phyloP scores from a whole-genome alignment of 23 red algal genomes.

The Agarophyton chilense region DNA sequence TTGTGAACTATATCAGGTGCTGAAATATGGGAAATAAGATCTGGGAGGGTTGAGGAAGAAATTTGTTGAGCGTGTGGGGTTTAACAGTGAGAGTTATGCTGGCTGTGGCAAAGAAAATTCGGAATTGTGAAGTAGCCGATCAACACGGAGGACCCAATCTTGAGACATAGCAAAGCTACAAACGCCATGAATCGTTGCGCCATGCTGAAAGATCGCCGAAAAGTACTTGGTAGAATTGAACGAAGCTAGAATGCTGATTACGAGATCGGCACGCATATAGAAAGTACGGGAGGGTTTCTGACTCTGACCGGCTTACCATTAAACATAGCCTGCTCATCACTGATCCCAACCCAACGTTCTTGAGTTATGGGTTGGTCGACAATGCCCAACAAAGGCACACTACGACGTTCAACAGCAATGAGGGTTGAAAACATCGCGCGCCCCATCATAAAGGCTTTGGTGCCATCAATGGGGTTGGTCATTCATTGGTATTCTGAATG shows the following conservation, averaged over 20 bases:
- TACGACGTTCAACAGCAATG: conserved; percentile 70
- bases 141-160: neutral
- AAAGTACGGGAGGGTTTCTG: neutral
- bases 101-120: neutral
- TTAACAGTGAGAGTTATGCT: neutral
- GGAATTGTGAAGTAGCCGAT: neutral
- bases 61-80: neutral
- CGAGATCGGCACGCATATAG: conserved; percentile 41
- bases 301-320: conserved; percentile 50
- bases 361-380: conserved; percentile 82
- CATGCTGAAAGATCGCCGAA: neutral
- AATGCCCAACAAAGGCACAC: conserved; percentile 80
- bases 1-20: too few species aligned
- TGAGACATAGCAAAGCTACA: neutral
- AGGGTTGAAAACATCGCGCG: conserved; percentile 93
- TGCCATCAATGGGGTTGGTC: conserved; percentile 83
- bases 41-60: too few species aligned
- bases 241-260: neutral
- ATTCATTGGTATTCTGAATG: conserved; percentile 78
- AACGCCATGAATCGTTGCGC: neutral
- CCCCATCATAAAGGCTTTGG: conserved; percentile 86
- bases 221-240: neutral
- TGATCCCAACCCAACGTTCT: conserved; percentile 87
- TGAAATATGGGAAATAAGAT: too few species aligned
- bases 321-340: conserved; percentile 48